Evolutionary conservation across 805 yeast genomes (phyloP), one percentile per base, ranked within the genome.

Genomic region (Phaffomyces antillensis): DNA sequence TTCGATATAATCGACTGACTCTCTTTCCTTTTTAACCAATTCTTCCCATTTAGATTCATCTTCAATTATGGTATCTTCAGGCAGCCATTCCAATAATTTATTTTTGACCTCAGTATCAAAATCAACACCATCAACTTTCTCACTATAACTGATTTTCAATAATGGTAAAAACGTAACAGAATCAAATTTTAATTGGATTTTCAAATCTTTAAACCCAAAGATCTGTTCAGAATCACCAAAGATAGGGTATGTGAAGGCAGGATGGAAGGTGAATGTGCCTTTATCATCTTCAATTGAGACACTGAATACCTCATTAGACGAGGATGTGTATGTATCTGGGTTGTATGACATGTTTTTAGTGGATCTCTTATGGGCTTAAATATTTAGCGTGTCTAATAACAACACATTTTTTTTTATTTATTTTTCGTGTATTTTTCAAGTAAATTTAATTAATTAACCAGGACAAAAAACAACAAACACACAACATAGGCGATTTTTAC

Each of bases 141-240:
- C 72, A 7, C 68, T 52, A 58, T 72, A 85, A 45, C 75, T 74
- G 40, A 81, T 77, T 42, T 77, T 78, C 42, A 88, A 64, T 43
- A 84, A 78, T 11, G 97, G 95, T 37, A 75, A 70, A 59, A 90
- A 76, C 0, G 93, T 82, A 39, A 72, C 67, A 34, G 84, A 76
- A 59, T 90, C 96, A 61, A 86, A 86, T 16, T 83, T 79, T 34
- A 83, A 60, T 52, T 77, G 75, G 32, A 93, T 78, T 30, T 70
- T 70, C 33, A 90, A 68, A 53, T 78, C 83, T 52, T 81, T 74
- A 61, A 78, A 93, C 3, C 99, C 99, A 58, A 81, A 87, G 2
- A 93, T 81, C 43, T 81, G 81, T 59, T 93, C 99, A 2, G 88
- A 75, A 40, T 89, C 96, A 7, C 98, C 98, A 70, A 79, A 93